These are phyloP conservation scores for Aurantiochytrium sp. DNA, from an alignment of 108 stramenopile species.

Conservation along the genomic window DNA sequence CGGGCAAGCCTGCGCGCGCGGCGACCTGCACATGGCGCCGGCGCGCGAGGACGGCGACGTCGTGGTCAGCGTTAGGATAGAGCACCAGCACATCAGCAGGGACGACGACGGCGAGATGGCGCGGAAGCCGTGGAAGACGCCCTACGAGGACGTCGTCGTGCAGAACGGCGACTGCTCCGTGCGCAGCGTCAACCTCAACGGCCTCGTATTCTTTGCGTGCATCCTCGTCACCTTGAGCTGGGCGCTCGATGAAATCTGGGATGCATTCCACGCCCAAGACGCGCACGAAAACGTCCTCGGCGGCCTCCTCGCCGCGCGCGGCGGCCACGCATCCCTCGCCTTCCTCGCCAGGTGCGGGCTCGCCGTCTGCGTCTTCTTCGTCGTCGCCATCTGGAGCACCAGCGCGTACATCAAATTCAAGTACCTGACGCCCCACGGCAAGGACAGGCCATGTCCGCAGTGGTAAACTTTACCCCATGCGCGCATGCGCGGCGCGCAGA, in stretches of 20 bases:
- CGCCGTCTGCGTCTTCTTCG: conserved; percentile 16
- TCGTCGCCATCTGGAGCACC: background rate
- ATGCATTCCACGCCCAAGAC: background rate
- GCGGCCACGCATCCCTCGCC: background rate
- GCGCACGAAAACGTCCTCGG: background rate
- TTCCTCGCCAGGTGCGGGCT: background rate
- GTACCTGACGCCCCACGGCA: background rate
- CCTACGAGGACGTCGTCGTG: background rate
- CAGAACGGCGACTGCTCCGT: background rate
- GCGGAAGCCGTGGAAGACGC: background rate
- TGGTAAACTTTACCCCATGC: background rate
- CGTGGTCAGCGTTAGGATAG: background rate
- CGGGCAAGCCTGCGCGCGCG: too few species aligned
- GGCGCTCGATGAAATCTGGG: conserved; percentile 4
- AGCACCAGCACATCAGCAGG: background rate
- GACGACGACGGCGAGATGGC: conserved; percentile 19
- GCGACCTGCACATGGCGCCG: too few species aligned
- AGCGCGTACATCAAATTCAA: conserved; percentile 24
- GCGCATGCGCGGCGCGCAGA: too few species aligned
- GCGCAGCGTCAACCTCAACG: background rate
- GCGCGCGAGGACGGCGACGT: background rate
- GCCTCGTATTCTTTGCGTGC: background rate
- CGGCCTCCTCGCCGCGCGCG: background rate
- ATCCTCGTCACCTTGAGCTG: conserved; percentile 19
- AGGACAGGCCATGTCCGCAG: background rate